Conservation (phyloP, 345 rosid genomes). For the Alliaria petiolata region DNA sequence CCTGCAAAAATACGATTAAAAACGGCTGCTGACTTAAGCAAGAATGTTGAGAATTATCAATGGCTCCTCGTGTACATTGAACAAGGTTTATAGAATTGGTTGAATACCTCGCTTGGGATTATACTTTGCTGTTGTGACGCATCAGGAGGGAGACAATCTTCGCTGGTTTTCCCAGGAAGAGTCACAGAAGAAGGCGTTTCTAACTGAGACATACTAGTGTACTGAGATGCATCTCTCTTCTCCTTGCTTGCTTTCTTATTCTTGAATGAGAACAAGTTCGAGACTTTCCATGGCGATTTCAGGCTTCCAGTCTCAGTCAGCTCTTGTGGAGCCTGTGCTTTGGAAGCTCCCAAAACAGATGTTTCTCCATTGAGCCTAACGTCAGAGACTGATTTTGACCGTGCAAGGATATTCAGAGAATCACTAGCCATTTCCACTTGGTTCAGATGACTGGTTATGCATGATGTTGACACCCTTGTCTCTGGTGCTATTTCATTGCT, state of each 20-base stretch:
- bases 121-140: conserved; percentile 33
- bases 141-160: conserved; percentile 22
- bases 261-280: conserved; percentile 75
- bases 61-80: background rate
- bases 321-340: conserved; percentile 48
- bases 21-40: conserved; percentile 7
- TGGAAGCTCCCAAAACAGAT: conserved; percentile 39
- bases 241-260: conserved; percentile 65
- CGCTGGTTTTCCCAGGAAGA: conserved; percentile 30
- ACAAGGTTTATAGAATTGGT: background rate
- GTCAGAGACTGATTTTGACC: conserved; percentile 78
- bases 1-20: conserved; percentile 52
- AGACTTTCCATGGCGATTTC: conserved; percentile 76
- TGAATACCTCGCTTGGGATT: conserved; percentile 53
- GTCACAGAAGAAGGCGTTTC: conserved; percentile 29
- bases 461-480: conserved; percentile 56
- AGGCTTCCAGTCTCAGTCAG: conserved; percentile 41
- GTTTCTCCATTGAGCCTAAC: conserved; percentile 46
- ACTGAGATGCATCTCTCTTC: conserved; percentile 40
- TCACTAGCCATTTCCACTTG: conserved; percentile 42
- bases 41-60: background rate
- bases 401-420: conserved; percentile 53
- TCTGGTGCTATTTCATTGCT: conserved; percentile 38
- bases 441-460: conserved; percentile 34
- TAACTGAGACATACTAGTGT: conserved; percentile 22